phyloP scores from a whole-genome alignment of 2,329 filamentous ascomycete genomes.

The Trichoderma gracile region DNA sequence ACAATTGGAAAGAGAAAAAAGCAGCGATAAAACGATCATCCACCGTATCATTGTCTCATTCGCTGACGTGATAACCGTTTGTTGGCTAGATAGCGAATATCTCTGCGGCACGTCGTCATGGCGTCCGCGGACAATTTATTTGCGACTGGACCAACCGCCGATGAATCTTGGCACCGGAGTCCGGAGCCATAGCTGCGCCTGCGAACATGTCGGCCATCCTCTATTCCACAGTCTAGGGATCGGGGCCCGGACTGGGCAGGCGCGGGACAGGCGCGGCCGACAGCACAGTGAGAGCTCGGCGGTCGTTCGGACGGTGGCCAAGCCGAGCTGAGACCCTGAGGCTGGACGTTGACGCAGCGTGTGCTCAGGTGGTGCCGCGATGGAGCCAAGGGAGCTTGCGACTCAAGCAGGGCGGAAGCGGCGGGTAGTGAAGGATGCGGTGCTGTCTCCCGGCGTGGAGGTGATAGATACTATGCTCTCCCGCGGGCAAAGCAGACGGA shows the following conservation, averaged over 20 bases:
- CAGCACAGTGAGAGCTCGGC: conserved; percentile 21
- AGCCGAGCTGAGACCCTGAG: conserved; percentile 10
- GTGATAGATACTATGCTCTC: not conserved
- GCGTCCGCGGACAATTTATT: not conserved
- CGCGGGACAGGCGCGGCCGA: conserved; percentile 5
- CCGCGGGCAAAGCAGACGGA: not conserved
- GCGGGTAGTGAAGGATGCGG: not conserved
- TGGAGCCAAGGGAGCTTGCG: conserved; percentile 8
- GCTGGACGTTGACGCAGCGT: not conserved
- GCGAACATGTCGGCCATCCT: not conserved
- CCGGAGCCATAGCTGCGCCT: not conserved
- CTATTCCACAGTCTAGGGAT: conserved; percentile 14
- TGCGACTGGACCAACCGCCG: not conserved
- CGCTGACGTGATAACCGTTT: not conserved
- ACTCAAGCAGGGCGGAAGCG: conserved; percentile 7
- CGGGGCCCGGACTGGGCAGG: conserved; percentile 19
- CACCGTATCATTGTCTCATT: not conserved
- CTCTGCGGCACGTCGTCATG: not conserved
- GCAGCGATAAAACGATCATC: conserved; percentile 1
- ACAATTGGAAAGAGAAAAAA: not conserved
- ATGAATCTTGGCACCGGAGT: not conserved
- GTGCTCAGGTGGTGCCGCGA: not conserved
- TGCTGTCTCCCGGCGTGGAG: not conserved
- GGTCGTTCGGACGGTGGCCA: conserved; percentile 9
- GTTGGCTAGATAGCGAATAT: not conserved